phyloP scores from a whole-genome alignment of 2,329 filamentous ascomycete species.

The Calonectria crousiana region DNA sequence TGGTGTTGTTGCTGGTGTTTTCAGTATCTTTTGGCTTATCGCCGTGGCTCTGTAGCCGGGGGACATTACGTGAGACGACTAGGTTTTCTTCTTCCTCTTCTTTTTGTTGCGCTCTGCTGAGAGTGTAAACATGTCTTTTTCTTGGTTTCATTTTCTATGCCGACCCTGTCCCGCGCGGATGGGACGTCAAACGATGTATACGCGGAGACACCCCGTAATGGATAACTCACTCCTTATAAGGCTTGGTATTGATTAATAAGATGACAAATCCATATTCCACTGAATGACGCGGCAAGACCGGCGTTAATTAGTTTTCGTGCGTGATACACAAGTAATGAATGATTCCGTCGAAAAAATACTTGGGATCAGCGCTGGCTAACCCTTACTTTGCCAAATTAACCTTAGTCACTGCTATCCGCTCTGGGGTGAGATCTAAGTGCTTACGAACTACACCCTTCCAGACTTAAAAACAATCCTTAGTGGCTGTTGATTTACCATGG shows the following conservation, averaged over 20 bases:
- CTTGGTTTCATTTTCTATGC: background rate
- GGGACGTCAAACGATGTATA: background rate
- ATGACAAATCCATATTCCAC: background rate
- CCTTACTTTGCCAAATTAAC: background rate
- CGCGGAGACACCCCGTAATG: background rate
- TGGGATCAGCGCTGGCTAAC: background rate
- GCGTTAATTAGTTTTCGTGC: background rate
- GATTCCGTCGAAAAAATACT: no score
- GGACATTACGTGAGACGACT: background rate
- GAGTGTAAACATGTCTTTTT: background rate
- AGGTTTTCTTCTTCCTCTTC: background rate
- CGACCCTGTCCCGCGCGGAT: background rate
- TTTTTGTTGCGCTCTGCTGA: background rate
- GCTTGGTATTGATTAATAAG: background rate
- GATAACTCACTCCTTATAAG: background rate
- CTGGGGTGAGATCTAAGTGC: constrained; percentile 22
- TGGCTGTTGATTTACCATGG: background rate
- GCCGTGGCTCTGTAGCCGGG: constrained; percentile 37
- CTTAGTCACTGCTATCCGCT: background rate
- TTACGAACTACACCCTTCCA: constrained; percentile 5
- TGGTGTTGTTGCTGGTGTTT: constrained; percentile 40
- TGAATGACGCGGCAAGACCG: background rate
- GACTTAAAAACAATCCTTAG: background rate
- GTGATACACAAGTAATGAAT: background rate
- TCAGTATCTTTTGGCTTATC: constrained; percentile 38